phyloP scores from a whole-genome alignment of 441 rosid genomes.

The Erodium moschatum region DNA sequence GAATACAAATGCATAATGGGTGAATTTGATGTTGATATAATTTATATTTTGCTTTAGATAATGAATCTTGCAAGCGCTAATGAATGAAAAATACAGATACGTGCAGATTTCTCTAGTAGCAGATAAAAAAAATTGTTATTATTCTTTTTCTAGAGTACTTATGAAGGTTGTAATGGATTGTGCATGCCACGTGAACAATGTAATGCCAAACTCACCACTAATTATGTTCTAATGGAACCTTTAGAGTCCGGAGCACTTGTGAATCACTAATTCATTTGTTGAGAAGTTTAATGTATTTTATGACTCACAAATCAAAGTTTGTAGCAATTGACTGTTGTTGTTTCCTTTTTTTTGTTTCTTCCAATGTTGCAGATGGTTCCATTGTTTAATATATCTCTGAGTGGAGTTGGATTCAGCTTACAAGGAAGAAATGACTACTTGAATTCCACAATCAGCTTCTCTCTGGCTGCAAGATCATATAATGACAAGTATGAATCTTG shows the following conservation, averaged over 20 bases:
- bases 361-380: slow-evolving; percentile 84
- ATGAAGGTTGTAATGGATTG: not conserved
- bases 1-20: not conserved
- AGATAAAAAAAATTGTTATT: not conserved
- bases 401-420: slow-evolving; percentile 63
- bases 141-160: not conserved
- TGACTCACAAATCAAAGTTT: not conserved
- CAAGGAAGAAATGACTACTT: slow-evolving; percentile 60
- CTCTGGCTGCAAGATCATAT: slow-evolving; percentile 80
- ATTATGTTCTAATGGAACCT: not conserved
- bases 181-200: not conserved
- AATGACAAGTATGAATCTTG: slow-evolving; percentile 89
- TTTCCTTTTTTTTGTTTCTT: slow-evolving; percentile 11
- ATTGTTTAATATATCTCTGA: slow-evolving; percentile 66
- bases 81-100: not conserved
- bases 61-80: not conserved
- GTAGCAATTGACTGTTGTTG: slow-evolving; percentile 10
- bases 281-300: not conserved
- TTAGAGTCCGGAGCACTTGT: not conserved
- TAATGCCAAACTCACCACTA: not conserved
- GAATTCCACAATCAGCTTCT: slow-evolving; percentile 70
- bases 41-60: not conserved
- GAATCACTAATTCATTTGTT: not conserved
- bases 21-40: not conserved
- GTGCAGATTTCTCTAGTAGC: not conserved